Base-by-base conservation (phyloP, 352 stramenopile species). In the Globisporangium megalacanthum region DNA sequence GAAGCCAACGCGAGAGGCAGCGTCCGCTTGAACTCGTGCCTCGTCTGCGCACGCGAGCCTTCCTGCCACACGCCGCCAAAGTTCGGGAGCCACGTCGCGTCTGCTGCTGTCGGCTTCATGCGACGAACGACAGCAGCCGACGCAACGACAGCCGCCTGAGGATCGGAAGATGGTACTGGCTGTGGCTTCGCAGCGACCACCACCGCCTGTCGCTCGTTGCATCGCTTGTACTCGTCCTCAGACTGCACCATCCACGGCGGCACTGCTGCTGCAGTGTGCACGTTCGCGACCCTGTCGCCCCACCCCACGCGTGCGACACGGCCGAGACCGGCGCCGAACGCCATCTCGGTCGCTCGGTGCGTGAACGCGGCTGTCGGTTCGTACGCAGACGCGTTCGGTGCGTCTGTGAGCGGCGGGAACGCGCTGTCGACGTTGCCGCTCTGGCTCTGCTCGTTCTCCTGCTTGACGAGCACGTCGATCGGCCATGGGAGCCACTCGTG, bases 61-160 rank as follows among this genome's bases (percentile, higher is more conserved):
- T 86, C 77, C 56, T 92, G 76, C 83, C 83, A 92, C 14, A 92
- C 80, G 0, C 77, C 68, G 13, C 83, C 80, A 58, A 92, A 92
- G 45, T 90, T 90, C 20, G 83, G 83, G 14, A 92, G 61, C 83
- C 83, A 92, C 20, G 71, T 55, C 68, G 10, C 65, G 45, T 15
- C 65, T 25, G 37, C n/a, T 29, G 25, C 25, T 29, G 25, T 29
- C 25, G 25, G 25, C 25, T 29, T 29, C 25, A 4, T 29, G 25
- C 25, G 25, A 29, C 25, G 25, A 29, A 29, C 25, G 25, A 29
- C 25, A 36, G 46, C 46, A 20, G 42, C 42, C n/a, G 42, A 22
- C 42, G 14, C 3, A 19, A 19, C 20, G 42, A 29, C 25, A 29
- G 25, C 25, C 25, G 25, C 25, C 25, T 29, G 25, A 29, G 25